Conservation (phyloP, 2,329 filamentous ascomycete genomes). For the Aureobasidium sp. region DNA sequence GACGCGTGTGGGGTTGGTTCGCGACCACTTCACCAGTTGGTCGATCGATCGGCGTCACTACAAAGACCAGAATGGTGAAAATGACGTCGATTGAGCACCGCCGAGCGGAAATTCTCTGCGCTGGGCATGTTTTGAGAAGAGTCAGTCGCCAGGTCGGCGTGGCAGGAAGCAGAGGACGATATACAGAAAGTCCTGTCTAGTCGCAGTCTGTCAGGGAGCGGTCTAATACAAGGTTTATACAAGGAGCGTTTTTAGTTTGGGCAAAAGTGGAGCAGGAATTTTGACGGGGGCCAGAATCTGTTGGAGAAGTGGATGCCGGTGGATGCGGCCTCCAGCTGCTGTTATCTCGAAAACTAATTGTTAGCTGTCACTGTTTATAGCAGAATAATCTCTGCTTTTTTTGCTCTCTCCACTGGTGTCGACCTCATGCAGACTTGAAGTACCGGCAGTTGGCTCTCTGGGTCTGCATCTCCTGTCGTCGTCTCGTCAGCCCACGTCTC, state of each 20-base stretch:
- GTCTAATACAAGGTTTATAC: not conserved
- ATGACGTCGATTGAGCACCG: not conserved
- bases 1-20: not conserved
- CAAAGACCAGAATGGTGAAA: not conserved
- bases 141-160: not conserved
- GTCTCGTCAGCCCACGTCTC: constrained; percentile 1
- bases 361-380: constrained; percentile 5
- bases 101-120: not conserved
- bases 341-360: constrained; percentile 15
- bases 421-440: constrained; percentile 5
- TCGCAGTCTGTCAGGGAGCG: not conserved
- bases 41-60: not conserved
- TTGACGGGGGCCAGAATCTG: constrained; percentile 6
- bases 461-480: not conserved
- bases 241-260: not conserved
- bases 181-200: not conserved
- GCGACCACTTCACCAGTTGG: not conserved
- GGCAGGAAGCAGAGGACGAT: not conserved
- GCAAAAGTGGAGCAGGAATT: constrained; percentile 7
- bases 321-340: constrained; percentile 5
- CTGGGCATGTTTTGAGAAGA: not conserved
- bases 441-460: not conserved
- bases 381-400: not conserved
- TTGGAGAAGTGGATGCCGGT: not conserved
- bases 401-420: not conserved